Evolutionary conservation across 2,329 filamentous ascomycete genomes (phyloP), one percentile per base, ranked within the genome.

Genomic region (Sporothrix variecibatus): DNA sequence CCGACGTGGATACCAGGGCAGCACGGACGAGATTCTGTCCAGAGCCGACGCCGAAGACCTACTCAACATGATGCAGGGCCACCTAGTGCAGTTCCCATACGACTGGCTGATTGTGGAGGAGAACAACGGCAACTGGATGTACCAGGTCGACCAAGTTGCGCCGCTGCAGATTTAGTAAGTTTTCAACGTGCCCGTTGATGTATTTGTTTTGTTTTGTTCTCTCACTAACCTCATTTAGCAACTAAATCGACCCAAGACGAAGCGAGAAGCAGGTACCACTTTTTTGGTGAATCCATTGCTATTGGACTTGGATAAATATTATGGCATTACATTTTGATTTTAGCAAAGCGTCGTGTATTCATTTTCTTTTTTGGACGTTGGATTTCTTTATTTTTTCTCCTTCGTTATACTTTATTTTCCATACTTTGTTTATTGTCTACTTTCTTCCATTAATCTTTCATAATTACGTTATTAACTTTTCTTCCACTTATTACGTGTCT

Each of bases 91-190:
- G 76, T 99, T 97, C 86, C 96, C 96, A 6, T 97, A 98, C 82
- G 94, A 99, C 79, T 99, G 97, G 94, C 89, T 97, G 72, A 89
- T 93, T 78, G 93, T 92, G 73, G 96, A 98, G 84, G 96, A 98
- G 85, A 90, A 91, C 80, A 95, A 94, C 77, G 94, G 94, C 73
- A 97, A 98, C 81, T 99, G 96, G 96, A 88, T 98, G 76, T 98
- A 97, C 83, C 94, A 95, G 80, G 94, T 98, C 73, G 96, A 99
- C 82, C 92, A 97, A 82, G 92, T 99, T 81, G 97, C 96, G 79
- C 96, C 96, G 73, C 86, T 99, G 83, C 94, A 98, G 84, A 98
- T 99, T 80, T 99, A 99, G 93, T 94, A 87, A 91, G 92, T 88
- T 60, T 2, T 15, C 0, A 17, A 2, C 23, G 20, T 38, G 3